These are phyloP conservation scores for Cystobasidium sp. DNA, from an alignment of 1,284 basidiomycete genomes.

Conservation along the genomic window DNA sequence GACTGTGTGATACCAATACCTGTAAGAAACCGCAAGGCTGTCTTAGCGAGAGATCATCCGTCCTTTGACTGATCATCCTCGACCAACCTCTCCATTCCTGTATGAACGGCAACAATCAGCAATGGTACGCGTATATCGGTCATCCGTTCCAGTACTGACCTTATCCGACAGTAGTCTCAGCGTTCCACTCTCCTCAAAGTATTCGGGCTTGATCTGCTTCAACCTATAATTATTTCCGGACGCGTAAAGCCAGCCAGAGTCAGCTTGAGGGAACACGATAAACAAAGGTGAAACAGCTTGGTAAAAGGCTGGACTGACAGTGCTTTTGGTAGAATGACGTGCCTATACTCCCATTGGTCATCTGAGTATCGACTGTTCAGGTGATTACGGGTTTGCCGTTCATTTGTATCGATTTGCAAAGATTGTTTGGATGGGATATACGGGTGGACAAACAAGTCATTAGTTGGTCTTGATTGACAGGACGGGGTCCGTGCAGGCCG, in stretches of 20 bases:
- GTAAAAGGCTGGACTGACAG: constrained; percentile 27
- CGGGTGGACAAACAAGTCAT: constrained; percentile 23
- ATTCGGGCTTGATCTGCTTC: constrained; percentile 49
- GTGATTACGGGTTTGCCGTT: not conserved
- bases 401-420: not conserved
- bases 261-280: not conserved
- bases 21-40: not conserved
- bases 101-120: not conserved
- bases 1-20: constrained; percentile 50
- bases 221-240: constrained; percentile 1
- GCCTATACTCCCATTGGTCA: constrained; percentile 43
- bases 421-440: constrained; percentile 18
- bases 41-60: not conserved
- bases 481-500: not conserved
- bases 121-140: not conserved
- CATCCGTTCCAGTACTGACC: not conserved
- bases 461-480: not conserved
- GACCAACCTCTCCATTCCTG: constrained; percentile 42
- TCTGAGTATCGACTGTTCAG: constrained; percentile 40
- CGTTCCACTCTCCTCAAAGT: constrained; percentile 47
- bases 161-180: constrained; percentile 40
- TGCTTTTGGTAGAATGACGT: constrained; percentile 52
- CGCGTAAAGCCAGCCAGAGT: constrained; percentile 1
- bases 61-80: not conserved
- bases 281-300: not conserved